Conservation (phyloP, 768 basidiomycete genomes). For the Leucocoprinus sp. region DNA sequence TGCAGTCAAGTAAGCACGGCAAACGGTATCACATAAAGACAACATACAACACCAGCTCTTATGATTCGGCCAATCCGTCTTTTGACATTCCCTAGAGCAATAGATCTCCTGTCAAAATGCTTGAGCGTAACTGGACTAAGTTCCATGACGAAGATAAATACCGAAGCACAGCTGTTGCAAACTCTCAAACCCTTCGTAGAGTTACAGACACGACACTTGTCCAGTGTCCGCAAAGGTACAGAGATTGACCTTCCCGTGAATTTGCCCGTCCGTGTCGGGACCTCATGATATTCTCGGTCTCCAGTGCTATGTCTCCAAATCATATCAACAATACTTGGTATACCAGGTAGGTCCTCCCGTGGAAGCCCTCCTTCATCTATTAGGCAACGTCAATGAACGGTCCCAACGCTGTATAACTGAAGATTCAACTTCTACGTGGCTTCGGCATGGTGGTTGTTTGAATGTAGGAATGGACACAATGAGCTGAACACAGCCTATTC, state of each 20-base stretch:
- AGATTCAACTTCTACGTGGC: not conserved
- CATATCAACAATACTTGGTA: not conserved
- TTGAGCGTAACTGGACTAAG: not conserved
- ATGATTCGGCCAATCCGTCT: slow-evolving; percentile 12
- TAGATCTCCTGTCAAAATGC: slow-evolving; percentile 5
- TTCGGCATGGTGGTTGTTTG: not conserved
- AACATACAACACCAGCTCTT: slow-evolving; percentile 9
- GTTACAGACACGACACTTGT: slow-evolving; percentile 1
- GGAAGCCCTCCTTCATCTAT: not conserved
- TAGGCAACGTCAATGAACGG: not conserved
- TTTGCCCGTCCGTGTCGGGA: not conserved
- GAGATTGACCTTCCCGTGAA: not conserved
- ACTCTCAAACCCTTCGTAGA: not conserved
- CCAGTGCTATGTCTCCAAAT: not conserved
- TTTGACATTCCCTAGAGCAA: slow-evolving; percentile 13
- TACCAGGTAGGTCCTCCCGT: not conserved
- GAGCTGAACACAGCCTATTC: not conserved
- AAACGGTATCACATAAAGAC: not conserved
- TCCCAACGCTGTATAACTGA: not conserved
- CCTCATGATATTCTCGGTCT: not conserved
- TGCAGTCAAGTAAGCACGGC: slow-evolving; percentile 7
- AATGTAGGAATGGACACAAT: not conserved
- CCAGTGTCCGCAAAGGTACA: not conserved
- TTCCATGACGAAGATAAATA: not conserved
- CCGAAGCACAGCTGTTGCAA: slow-evolving; percentile 1